phyloP scores from a whole-genome alignment of 495 filamentous ascomycete genomes.

The Penicillium soppii region DNA sequence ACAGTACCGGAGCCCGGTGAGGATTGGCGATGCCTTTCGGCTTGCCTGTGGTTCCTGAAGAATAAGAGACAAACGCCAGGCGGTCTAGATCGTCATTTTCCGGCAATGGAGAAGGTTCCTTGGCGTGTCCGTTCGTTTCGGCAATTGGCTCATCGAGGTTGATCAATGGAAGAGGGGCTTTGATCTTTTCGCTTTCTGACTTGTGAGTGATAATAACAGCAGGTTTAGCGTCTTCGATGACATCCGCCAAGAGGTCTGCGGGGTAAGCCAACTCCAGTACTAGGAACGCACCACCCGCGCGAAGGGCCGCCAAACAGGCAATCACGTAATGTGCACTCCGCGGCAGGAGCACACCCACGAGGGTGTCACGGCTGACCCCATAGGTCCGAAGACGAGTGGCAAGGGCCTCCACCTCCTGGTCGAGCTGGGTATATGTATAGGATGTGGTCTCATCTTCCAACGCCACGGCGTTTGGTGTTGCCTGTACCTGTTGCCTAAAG shows the following conservation, averaged over 20 bases:
- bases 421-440: conserved; percentile 63
- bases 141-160: conserved; percentile 49
- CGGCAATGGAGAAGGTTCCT: conserved; percentile 43
- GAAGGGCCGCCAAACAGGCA: conserved; percentile 63
- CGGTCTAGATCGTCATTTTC: conserved; percentile 61
- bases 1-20: conserved; percentile 62
- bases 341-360: conserved; percentile 65
- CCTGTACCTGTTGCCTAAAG: conserved; percentile 55
- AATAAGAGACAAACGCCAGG: conserved; percentile 65
- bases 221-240: conserved; percentile 64
- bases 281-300: conserved; percentile 68
- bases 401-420: conserved; percentile 53
- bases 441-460: conserved; percentile 56
- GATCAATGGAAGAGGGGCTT: conserved; percentile 53
- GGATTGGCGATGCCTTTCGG: conserved; percentile 71
- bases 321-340: conserved; percentile 70
- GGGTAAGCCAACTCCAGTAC: conserved; percentile 70
- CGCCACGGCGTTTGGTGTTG: conserved; percentile 58
- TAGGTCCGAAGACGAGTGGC: conserved; percentile 53
- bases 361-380: conserved; percentile 59
- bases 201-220: conserved; percentile 59
- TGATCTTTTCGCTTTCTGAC: conserved; percentile 56
- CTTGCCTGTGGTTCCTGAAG: conserved; percentile 64
- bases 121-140: conserved; percentile 36
- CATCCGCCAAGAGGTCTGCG: conserved; percentile 60